These are phyloP conservation scores for Ustilago bromivora DNA, from an alignment of 1,284 basidiomycete genomes.

Conservation along the genomic window DNA sequence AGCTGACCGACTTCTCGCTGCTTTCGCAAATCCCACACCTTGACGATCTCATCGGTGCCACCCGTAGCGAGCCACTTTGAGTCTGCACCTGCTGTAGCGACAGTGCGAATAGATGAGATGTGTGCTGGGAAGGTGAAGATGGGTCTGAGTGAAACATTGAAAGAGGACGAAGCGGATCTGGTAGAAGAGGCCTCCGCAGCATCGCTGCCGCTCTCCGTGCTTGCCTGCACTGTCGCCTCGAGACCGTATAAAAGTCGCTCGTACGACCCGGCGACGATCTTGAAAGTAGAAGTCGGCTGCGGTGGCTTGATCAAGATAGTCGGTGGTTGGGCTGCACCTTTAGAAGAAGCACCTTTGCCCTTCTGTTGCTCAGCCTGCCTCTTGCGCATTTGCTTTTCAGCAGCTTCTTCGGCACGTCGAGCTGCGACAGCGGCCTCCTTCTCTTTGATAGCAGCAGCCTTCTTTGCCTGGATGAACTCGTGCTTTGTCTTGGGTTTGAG, in stretches of 20 bases:
- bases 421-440: constrained; percentile 31
- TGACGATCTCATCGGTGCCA: constrained; percentile 92
- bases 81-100: constrained; percentile 75
- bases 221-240: constrained; percentile 75
- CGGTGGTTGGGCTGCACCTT: constrained; percentile 9
- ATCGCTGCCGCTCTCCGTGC: constrained; percentile 57
- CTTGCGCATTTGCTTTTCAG: constrained; percentile 30
- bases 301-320: constrained; percentile 48
- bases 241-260: constrained; percentile 95
- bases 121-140: constrained; percentile 97
- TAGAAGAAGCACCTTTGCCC: constrained; percentile 22
- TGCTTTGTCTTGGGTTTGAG: constrained; percentile 59
- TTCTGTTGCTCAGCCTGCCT: constrained; percentile 32
- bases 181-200: constrained; percentile 29
- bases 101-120: constrained; percentile 88
- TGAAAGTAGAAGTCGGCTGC: constrained; percentile 73
- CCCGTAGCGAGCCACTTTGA: constrained; percentile 93
- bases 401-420: constrained; percentile 30
- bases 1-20: constrained; percentile 91
- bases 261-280: constrained; percentile 89
- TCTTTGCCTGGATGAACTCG: constrained; percentile 58
- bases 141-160: constrained; percentile 74
- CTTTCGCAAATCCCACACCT: constrained; percentile 94
- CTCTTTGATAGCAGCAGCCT: constrained; percentile 42
- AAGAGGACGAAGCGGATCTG: constrained; percentile 23